Conservation (phyloP, 768 basidiomycete species). For the Trametes elegans region DNA sequence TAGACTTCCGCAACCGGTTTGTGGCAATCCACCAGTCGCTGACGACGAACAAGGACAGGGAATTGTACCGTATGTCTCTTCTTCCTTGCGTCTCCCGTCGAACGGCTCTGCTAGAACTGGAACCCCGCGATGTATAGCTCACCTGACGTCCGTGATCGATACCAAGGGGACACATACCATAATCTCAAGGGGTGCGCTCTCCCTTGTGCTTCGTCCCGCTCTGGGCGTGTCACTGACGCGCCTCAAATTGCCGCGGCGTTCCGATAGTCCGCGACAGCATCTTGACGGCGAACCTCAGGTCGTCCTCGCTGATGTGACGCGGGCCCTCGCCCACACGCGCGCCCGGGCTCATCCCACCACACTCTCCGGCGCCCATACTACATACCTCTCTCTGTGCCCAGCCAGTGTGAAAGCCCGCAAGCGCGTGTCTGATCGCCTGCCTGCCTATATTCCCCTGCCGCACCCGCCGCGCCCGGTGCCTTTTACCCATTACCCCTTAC, state of each 20-base stretch:
- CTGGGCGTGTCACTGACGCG: too few species aligned
- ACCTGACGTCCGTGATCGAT: constrained; percentile 81
- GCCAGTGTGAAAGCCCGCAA: too few species aligned
- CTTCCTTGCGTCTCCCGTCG: background rate
- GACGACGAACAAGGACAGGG: constrained; percentile 69
- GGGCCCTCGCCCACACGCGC: background rate
- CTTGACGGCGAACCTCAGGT: constrained; percentile 30
- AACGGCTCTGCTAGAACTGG: constrained; percentile 3
- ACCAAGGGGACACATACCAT: constrained; percentile 70
- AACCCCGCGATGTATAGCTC: constrained; percentile 44
- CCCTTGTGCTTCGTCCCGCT: background rate
- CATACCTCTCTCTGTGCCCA: background rate
- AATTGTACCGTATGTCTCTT: constrained; percentile 59
- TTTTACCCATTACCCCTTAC: too few species aligned
- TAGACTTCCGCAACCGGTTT: constrained; percentile 78
- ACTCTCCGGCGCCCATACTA: background rate
- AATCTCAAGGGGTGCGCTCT: constrained; percentile 58
- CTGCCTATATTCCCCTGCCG: too few species aligned
- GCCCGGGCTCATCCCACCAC: background rate
- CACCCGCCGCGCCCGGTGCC: background rate
- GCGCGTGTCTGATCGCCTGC: too few species aligned
- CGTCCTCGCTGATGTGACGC: constrained; percentile 28
- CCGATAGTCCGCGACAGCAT: constrained; percentile 30
- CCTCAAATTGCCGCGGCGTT: background rate
- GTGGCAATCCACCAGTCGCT: constrained; percentile 62